These are phyloP conservation scores for Mycena crocata DNA, from an alignment of 768 basidiomycete species.

Conservation along the genomic window DNA sequence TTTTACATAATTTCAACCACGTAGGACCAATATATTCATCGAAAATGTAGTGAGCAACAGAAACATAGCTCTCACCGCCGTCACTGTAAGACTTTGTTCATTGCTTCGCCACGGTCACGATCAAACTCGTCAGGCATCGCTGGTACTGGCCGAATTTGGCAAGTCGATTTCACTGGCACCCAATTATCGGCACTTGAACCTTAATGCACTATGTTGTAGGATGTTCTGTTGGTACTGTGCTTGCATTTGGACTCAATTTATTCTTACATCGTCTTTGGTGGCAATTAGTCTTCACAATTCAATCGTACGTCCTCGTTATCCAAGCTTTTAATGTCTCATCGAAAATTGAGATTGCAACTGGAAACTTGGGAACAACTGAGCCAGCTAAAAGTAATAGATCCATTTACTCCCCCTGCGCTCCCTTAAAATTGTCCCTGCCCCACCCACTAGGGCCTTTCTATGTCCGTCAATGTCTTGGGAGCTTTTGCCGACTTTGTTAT, in stretches of 20 bases:
- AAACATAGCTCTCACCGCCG: conserved; percentile 54
- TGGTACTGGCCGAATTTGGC: conserved; percentile 67
- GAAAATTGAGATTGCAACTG: conserved; percentile 51
- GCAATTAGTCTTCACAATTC: conserved; percentile 56
- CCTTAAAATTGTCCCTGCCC: conserved; percentile 23
- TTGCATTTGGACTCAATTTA: conserved; percentile 2
- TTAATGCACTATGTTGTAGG: conserved; percentile 37
- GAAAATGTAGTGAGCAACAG: conserved; percentile 58
- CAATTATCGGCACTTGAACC: neutral
- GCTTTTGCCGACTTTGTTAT: conserved; percentile 64
- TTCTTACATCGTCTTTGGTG: conserved; percentile 12
- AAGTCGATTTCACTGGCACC: conserved; percentile 20
- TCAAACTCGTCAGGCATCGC: conserved; percentile 38
- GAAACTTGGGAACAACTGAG: conserved; percentile 57
- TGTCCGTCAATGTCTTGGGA: conserved; percentile 66
- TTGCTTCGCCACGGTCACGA: neutral
- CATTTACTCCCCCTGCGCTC: neutral
- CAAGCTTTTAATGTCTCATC: conserved; percentile 11
- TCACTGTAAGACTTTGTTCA: conserved; percentile 50
- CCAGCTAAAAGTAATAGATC: conserved; percentile 53
- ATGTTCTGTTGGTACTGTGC: conserved; percentile 55
- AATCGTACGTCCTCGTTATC: conserved; percentile 51
- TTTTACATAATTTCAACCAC: neutral
- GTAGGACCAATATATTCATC: conserved; percentile 16
- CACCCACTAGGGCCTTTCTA: conserved; percentile 66